Base-by-base conservation (phyloP, 2,329 filamentous ascomycete genomes). In the Xylaria polymorpha region DNA sequence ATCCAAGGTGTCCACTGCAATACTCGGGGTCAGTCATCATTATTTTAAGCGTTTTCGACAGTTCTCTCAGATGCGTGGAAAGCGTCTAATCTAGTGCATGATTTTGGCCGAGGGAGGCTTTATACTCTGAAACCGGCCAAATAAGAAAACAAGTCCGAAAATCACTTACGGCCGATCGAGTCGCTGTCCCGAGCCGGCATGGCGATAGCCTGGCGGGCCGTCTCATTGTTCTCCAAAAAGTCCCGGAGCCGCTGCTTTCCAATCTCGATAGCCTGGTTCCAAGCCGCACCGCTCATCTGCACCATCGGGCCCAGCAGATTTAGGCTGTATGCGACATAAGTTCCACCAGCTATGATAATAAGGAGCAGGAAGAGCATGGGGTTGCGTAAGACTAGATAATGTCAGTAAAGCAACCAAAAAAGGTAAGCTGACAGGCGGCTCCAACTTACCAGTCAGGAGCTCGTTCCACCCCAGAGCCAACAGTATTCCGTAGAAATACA, bases 381-480 rank as follows among this genome's bases (percentile, higher is more conserved):
- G 81, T 98, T 98, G 73, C 94, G 93, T 50, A 98, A 86, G 43
- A 99, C 96, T 97, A 76, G 22, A 41, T 59, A 25, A 53, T 15
- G 68, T 76, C 65, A 76, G 65, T 71, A n/a, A 44, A 43, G 43
- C 22, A 59, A n/a, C n/a, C n/a, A n/a, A 18, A 46, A 67, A 46
- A 35, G n/a, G 4, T 37, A 63, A 58, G 29, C n/a, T 51, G 59
- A 48, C 53, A 2, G 5, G 46, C 37, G n/a, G 32, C 44, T 35
- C 2, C 14, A 46, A 79, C 92, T 86, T 86, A 97, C 94, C 94
- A 77, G 94, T 93, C 74, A 97, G 85, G 72, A 99, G 94, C 82
- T 99, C 96, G 81, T 99, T 99, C 96, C 96, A 99, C n/a, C 96
- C 96, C 58, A 99, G 85, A 25, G 94, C 93, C 72, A 99, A 84